Percentiles rank a stretch among this genome's conserved stretches.
These are phyloP conservation scores for Phytophthora agathidicida DNA, from an alignment of 352 stramenopile species.

Conservation along the genomic window DNA sequence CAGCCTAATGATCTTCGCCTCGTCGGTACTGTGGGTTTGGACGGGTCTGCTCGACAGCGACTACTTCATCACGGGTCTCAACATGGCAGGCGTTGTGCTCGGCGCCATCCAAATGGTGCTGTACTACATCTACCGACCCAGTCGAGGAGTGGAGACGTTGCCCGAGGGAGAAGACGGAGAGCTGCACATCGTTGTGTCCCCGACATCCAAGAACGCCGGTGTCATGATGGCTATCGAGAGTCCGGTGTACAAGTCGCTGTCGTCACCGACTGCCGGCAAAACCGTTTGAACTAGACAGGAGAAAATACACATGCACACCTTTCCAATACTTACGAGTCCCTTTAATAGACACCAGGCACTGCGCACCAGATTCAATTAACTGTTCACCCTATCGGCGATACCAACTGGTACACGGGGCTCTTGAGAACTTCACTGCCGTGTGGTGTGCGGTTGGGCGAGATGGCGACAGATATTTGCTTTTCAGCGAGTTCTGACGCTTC, in stretches of 20 bases:
- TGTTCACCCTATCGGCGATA: conserved; percentile 9
- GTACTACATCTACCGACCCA: conserved; percentile 48
- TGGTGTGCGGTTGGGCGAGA: conserved; percentile 24
- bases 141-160: not conserved
- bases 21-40: conserved; percentile 53
- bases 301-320: conserved; percentile 3
- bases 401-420: conserved; percentile 21
- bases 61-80: conserved; percentile 47
- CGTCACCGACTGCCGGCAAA: conserved; percentile 2
- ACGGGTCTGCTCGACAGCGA: conserved; percentile 50
- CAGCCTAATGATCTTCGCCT: conserved; percentile 50
- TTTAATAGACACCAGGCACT: no score
- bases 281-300: not conserved
- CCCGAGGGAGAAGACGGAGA: conserved; percentile 3
- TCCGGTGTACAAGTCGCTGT: conserved; percentile 16
- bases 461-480: conserved; percentile 16
- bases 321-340: no score
- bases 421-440: conserved; percentile 2
- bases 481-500: not conserved
- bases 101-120: conserved; percentile 48
- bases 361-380: no score
- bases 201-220: conserved; percentile 4
- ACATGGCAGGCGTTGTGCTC: conserved; percentile 39
- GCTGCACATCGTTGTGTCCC: not conserved
- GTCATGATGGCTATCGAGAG: conserved; percentile 5